Base-by-base conservation (phyloP, 2,329 filamentous ascomycete genomes). In the Fusarium pseudograminearum region DNA sequence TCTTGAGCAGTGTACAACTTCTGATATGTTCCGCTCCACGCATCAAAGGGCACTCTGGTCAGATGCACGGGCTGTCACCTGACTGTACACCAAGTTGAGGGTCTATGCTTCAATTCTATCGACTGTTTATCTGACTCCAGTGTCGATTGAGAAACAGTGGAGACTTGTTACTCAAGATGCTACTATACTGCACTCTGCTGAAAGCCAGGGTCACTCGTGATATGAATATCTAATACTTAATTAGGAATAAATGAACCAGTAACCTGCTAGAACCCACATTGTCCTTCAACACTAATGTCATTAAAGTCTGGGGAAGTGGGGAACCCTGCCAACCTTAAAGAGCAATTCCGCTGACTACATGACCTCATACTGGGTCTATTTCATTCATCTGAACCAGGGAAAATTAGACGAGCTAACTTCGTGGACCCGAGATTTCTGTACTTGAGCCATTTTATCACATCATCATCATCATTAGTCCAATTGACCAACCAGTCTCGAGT, bases 271-370 rank as follows among this genome's bases (percentile, higher is more conserved):
- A 48, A 24, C 30, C 45, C 30, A 24, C 45, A 42, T 24, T 15
- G n/a, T 48, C 22, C 14, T 34, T 10, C 18, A 42, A 20, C 12
- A 22, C 20, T 24, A 34, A 51, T 12, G 28, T 30, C 10, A 51
- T 24, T 8, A 28, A 41, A 53, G 36, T 38, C 47, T 51, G 47
- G 47, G 47, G 47, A 12, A 26, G 48, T 40, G 48, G 48, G 48
- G 48, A 51, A 51, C 48, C 48, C 48, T 51, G 48, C 48, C 33
- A 51, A 51, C 48, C 26, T 28, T 51, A 51, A 40, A 22, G 22
- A 51, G 48, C 15, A 51, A 30, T 28, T 9, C 48, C 24, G 48
- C 48, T 34, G 20, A 28, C 16, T 28, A 28, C 24, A 40, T 51
- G 48, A 51, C 36, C 48, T 51, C 48, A 51, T 51, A 51, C 24